These are phyloP conservation scores for Teratosphaeria nubilosa DNA, from an alignment of 2,329 filamentous ascomycete species.

Conservation along the genomic window DNA sequence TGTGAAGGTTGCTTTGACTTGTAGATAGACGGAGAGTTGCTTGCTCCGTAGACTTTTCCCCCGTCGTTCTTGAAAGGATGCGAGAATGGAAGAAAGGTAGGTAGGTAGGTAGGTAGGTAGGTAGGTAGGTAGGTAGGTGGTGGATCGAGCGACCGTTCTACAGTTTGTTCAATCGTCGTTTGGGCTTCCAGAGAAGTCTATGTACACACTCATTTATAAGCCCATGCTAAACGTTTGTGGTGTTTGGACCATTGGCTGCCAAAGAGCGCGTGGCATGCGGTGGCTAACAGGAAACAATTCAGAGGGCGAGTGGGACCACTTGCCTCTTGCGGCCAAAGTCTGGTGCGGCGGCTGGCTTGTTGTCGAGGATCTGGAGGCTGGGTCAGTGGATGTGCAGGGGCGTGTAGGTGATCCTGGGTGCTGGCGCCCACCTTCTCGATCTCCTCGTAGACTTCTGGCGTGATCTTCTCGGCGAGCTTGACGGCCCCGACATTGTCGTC, in stretches of 20 bases:
- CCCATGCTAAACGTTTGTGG: not conserved
- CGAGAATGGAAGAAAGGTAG: too few species aligned
- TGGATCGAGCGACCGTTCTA: not conserved
- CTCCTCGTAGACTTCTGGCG: slow-evolving; percentile 30
- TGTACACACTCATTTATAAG: not conserved
- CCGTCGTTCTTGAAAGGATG: too few species aligned
- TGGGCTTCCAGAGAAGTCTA: not conserved
- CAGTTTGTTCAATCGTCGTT: not conserved
- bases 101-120: too few species aligned
- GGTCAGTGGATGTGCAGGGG: not conserved
- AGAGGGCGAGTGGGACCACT: slow-evolving; percentile 4
- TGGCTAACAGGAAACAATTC: not conserved
- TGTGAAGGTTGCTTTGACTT: too few species aligned
- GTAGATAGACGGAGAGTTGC: too few species aligned
- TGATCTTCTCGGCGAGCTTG: slow-evolving; percentile 30
- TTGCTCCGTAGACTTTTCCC: too few species aligned
- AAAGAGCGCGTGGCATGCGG: not conserved
- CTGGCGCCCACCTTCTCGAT: slow-evolving; percentile 29
- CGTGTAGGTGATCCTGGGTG: not conserved
- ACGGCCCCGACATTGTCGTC: slow-evolving; percentile 40
- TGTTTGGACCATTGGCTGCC: not conserved
- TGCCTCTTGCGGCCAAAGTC: slow-evolving; percentile 28
- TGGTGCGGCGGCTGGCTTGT: slow-evolving; percentile 26
- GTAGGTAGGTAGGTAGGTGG: not conserved
- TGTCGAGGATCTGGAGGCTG: slow-evolving; percentile 24